phyloP scores from a whole-genome alignment of 331 rosid species.

The Ulmus americana region DNA sequence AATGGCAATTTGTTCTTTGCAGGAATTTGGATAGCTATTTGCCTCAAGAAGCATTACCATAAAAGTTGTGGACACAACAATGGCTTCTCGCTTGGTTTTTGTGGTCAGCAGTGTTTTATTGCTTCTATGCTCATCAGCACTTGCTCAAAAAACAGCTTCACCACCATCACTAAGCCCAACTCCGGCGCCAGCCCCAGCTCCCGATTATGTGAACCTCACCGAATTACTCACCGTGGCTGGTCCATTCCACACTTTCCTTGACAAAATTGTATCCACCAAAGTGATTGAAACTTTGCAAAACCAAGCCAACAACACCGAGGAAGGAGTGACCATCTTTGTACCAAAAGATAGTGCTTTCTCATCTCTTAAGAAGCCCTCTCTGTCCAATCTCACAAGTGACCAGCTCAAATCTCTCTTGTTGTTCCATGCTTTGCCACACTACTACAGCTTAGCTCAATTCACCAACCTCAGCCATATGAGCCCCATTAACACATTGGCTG shows the following conservation, averaged over 20 bases:
- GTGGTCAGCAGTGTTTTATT: conserved; percentile 34
- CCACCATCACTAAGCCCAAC: conserved; percentile 44
- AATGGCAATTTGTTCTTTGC: conserved; percentile 9
- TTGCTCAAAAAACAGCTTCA: conserved; percentile 55
- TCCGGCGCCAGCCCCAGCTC: conserved; percentile 85
- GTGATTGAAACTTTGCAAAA: conserved; percentile 77
- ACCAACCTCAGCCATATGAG: conserved; percentile 48
- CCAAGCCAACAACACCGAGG: conserved; percentile 91
- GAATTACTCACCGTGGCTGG: conserved; percentile 75
- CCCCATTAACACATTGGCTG: conserved; percentile 69
- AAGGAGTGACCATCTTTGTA: conserved; percentile 84
- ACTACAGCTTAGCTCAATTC: conserved; percentile 67
- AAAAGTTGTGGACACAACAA: conserved; percentile 13
- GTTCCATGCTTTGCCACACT: conserved; percentile 84
- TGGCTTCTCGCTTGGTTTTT: conserved; percentile 46
- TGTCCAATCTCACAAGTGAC: conserved; percentile 57
- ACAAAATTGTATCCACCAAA: conserved; percentile 65
- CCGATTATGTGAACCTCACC: conserved; percentile 60
- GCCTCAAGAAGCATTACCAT: conserved; percentile 11
- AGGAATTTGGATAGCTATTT: conserved; percentile 65
- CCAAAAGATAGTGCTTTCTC: conserved; percentile 65
- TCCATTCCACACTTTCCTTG: conserved; percentile 78
- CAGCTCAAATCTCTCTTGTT: conserved; percentile 63
- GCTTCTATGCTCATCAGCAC: conserved; percentile 47
- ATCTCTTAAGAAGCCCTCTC: conserved; percentile 49